Conservation (phyloP, 2,329 filamentous ascomycete genomes). For the Aspergillus piperis region DNA sequence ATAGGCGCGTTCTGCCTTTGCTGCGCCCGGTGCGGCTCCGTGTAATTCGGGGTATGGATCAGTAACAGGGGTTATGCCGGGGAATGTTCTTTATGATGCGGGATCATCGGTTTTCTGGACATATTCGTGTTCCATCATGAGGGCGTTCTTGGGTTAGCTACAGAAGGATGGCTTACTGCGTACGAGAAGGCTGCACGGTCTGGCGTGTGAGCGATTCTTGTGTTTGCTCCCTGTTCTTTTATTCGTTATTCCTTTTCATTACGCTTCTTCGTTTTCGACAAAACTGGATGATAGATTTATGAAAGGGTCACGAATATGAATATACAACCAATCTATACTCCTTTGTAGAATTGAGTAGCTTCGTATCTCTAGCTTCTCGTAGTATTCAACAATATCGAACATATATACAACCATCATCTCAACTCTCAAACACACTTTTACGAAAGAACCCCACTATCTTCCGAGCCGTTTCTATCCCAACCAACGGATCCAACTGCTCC, state of each 20-base stretch:
- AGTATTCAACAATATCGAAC: constrained; percentile 4
- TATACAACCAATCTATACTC: constrained; percentile 13
- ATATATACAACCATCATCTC: constrained; percentile 23
- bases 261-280: constrained; percentile 26
- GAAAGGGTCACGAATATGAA: constrained; percentile 38
- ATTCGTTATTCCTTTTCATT: constrained; percentile 25
- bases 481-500: constrained; percentile 68
- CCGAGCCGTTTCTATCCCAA: constrained; percentile 75
- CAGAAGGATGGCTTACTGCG: constrained; percentile 33
- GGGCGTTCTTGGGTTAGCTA: constrained; percentile 23
- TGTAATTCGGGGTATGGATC: constrained; percentile 31
- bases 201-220: constrained; percentile 28
- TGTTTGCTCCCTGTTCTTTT: constrained; percentile 29
- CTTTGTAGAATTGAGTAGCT: not conserved
- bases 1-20: constrained; percentile 13
- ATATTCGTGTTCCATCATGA: constrained; percentile 20
- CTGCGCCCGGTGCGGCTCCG: constrained; percentile 19
- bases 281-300: constrained; percentile 36
- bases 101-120: constrained; percentile 9
- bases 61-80: constrained; percentile 22
- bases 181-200: constrained; percentile 31
- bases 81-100: constrained; percentile 16
- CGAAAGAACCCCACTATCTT: constrained; percentile 83
- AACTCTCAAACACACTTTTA: constrained; percentile 56
- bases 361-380: not conserved